Evolutionary conservation across 1,284 basidiomycete species (phyloP), one percentile per base, ranked within the genome.

Genomic region (Neotropicomus parvogracilis): DNA sequence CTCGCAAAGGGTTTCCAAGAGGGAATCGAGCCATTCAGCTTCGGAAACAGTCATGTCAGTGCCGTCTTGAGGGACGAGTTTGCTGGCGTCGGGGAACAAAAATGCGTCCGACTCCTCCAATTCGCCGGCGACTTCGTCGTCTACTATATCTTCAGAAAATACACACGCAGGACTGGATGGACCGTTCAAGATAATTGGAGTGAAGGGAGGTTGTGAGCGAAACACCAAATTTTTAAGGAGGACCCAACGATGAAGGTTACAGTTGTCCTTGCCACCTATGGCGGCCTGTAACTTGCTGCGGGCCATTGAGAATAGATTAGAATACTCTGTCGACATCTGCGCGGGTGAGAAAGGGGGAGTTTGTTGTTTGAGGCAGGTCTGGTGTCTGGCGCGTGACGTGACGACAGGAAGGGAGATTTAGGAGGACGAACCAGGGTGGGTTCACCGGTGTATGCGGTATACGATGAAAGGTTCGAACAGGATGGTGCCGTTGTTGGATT

Each of bases 381-480:
- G 32, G 48, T 46, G 55, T 59, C 66, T 65, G 45, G 31, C 52
- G 48, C 40, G 50, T 50, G 45, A 54, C 42, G 5, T 14, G 16
- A 32, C 1, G 44, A 63, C 16, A 60, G 49, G 4, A 16, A 24
- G 13, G 1, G 16, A 1, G 0, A 4, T 3, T n/a, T 5, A 14
- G 14, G 5, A 24, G 9, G 21, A 69, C 66, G 13, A 24, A 65
- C 67, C 54, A 52, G 43, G 36, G 40, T 40, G 49, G 54, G 44
- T 67, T 80, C 67, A 78, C 65, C 69, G 72, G 74, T 81, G 80
- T 89, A 89, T 89, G 68, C 86, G 86, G 71, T 88, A 80, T 67
- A 88, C 86, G 69, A 88, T 83, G 72, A 84, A 81, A 54, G 86
- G 86, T 74, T 88, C 86, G 69, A 89, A 89, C 64, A 88, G 79